phyloP scores from a whole-genome alignment of 2,329 filamentous ascomycete genomes.

The Aspergillus sp. region DNA sequence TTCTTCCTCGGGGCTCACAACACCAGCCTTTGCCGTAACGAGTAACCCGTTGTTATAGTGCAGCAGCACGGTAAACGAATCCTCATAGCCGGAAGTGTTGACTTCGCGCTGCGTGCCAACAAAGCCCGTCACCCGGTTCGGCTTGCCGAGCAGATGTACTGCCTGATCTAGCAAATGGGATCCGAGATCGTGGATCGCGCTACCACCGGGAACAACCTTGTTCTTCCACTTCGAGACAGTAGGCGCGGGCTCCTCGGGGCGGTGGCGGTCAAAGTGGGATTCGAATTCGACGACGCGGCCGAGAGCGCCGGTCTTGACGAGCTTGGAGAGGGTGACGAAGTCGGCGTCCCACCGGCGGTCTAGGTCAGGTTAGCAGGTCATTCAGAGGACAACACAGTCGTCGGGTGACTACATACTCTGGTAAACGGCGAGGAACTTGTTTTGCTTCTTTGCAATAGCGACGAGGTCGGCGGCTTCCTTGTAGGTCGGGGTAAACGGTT shows the following conservation, averaged over 20 bases:
- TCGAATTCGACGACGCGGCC: constrained; percentile 76
- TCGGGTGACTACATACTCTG: constrained; percentile 52
- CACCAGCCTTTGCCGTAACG: constrained; percentile 67
- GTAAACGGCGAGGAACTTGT: constrained; percentile 64
- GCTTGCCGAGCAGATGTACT: constrained; percentile 68
- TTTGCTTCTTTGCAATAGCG: constrained; percentile 52
- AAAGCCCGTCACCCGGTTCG: constrained; percentile 65
- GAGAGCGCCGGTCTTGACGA: constrained; percentile 60
- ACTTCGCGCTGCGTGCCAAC: constrained; percentile 65
- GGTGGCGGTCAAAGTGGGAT: constrained; percentile 77
- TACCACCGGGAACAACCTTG: constrained; percentile 63
- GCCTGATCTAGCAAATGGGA: constrained; percentile 76
- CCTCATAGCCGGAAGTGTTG: constrained; percentile 51
- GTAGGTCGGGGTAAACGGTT: constrained; percentile 74
- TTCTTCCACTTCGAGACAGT: constrained; percentile 63
- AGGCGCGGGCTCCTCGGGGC: constrained; percentile 53
- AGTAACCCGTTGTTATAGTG: constrained; percentile 64
- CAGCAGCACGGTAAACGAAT: constrained; percentile 62
- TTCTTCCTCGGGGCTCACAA: constrained; percentile 66
- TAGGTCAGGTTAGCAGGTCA: constrained; percentile 13
- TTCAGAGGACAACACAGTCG: not conserved
- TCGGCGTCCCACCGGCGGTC: constrained; percentile 75
- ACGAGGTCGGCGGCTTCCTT: constrained; percentile 66
- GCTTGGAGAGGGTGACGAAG: constrained; percentile 67
- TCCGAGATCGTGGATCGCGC: constrained; percentile 72